These are phyloP conservation scores for Tylopilus sp. DNA, from an alignment of 768 basidiomycete genomes.

Conservation along the genomic window DNA sequence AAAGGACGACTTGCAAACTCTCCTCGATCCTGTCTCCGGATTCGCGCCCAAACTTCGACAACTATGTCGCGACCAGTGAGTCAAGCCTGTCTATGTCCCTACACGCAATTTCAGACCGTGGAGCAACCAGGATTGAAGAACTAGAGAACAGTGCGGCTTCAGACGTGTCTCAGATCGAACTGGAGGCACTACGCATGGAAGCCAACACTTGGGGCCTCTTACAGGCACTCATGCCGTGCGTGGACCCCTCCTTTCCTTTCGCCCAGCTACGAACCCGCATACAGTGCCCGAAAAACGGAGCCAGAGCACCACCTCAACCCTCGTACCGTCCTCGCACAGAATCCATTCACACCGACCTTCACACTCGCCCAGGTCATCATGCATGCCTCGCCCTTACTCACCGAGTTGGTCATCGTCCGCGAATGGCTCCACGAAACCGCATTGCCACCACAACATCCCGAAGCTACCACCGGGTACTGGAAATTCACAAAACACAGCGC, in stretches of 20 bases:
- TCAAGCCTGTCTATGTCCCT: neutral
- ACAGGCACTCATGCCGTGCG: slow-evolving; percentile 74
- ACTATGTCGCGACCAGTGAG: slow-evolving; percentile 57
- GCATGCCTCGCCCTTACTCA: slow-evolving; percentile 59
- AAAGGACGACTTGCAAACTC: slow-evolving; percentile 51
- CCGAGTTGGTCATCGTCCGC: slow-evolving; percentile 77
- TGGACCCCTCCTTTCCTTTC: slow-evolving; percentile 15
- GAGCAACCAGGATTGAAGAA: slow-evolving; percentile 46
- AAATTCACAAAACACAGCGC: slow-evolving; percentile 75
- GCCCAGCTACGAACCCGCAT: neutral
- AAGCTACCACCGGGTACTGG: slow-evolving; percentile 80
- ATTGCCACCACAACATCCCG: slow-evolving; percentile 54
- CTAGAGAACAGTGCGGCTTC: slow-evolving; percentile 40
- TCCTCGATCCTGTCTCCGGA: slow-evolving; percentile 64
- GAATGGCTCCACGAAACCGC: slow-evolving; percentile 87
- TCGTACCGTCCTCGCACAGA: slow-evolving; percentile 54
- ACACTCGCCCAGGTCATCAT: slow-evolving; percentile 74
- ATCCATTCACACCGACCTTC: slow-evolving; percentile 80
- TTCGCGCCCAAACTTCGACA: slow-evolving; percentile 63
- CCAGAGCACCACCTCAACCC: slow-evolving; percentile 46
- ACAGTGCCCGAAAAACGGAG: slow-evolving; percentile 68
- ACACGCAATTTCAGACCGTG: neutral
- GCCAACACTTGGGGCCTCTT: slow-evolving; percentile 80
- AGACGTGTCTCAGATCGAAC: slow-evolving; percentile 44
- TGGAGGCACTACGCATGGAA: slow-evolving; percentile 67